Conservation (phyloP, 2,329 filamentous ascomycete species). For the Fusarium nurragi region DNA sequence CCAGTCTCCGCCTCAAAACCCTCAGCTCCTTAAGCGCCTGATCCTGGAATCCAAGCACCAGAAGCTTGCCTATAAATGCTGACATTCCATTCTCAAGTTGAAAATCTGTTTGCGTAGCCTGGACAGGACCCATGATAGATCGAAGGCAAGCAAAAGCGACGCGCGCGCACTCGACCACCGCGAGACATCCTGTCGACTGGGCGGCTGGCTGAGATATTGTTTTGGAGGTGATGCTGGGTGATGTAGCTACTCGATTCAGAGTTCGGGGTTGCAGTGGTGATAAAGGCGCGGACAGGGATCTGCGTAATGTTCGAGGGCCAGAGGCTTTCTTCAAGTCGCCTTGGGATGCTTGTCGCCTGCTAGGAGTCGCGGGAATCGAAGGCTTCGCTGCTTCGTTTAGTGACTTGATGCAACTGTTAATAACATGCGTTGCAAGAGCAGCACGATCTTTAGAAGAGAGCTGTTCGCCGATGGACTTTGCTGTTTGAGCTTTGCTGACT, state of each 20-base stretch:
- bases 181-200: constrained; percentile 58
- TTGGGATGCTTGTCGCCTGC: constrained; percentile 48
- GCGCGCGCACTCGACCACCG: constrained; percentile 74
- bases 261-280: constrained; percentile 70
- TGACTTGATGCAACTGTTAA: constrained; percentile 75
- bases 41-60: constrained; percentile 71
- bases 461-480: constrained; percentile 40
- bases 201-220: constrained; percentile 43
- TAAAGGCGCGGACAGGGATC: constrained; percentile 67
- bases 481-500: constrained; percentile 5
- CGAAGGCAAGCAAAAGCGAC: constrained; percentile 73
- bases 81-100: constrained; percentile 80
- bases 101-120: constrained; percentile 66
- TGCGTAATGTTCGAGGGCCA: constrained; percentile 56
- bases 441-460: constrained; percentile 64
- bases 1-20: constrained; percentile 71
- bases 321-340: constrained; percentile 49
- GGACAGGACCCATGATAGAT: constrained; percentile 62
- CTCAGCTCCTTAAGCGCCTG: constrained; percentile 75
- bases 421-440: constrained; percentile 75
- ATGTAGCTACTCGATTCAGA: constrained; percentile 68
- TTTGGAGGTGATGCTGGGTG: constrained; percentile 54
- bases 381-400: constrained; percentile 73
- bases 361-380: constrained; percentile 45
- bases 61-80: constrained; percentile 72